These are phyloP conservation scores for Berberis thunbergii DNA, from an alignment of 164 flowering plant species.

Conservation along the genomic window DNA sequence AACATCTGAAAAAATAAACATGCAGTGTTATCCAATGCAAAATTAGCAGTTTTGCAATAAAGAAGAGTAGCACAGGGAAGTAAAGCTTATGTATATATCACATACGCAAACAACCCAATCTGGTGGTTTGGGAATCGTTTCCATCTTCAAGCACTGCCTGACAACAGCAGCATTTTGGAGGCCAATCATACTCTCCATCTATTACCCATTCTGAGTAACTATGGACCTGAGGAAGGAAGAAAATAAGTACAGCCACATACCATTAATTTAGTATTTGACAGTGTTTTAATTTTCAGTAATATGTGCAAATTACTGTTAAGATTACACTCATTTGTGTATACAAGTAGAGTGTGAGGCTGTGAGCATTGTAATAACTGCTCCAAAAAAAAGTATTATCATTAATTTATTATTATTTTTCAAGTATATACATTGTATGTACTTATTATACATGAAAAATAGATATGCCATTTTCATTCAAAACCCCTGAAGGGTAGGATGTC, in stretches of 20 bases:
- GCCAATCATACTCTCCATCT: constrained; percentile 99
- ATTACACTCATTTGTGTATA: no score
- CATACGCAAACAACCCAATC: constrained; percentile 99
- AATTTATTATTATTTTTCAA: no score
- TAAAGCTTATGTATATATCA: background rate
- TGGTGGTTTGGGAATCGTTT: constrained; percentile 54
- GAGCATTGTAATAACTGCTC: no score
- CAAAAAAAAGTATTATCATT: no score
- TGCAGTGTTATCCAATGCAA: background rate
- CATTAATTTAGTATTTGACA: no score
- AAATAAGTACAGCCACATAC: constrained; percentile 6
- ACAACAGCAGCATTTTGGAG: constrained; percentile 79
- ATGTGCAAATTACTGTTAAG: no score
- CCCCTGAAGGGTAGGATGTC: no score
- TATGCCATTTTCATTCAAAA: no score
- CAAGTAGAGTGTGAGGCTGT: no score
- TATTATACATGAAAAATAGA: no score
- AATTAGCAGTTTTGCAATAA: constrained; percentile 5
- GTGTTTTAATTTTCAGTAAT: no score
- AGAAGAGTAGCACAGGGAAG: background rate
- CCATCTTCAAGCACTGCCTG: constrained; percentile 59
- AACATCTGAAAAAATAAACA: constrained; percentile 43
- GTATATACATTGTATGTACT: no score
- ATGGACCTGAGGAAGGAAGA: constrained; percentile 44
- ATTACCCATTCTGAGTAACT: constrained; percentile 98